Evolutionary conservation across 352 stramenopile species (phyloP), one percentile per base, ranked within the genome.

Genomic region (Phytophthora sp.): DNA sequence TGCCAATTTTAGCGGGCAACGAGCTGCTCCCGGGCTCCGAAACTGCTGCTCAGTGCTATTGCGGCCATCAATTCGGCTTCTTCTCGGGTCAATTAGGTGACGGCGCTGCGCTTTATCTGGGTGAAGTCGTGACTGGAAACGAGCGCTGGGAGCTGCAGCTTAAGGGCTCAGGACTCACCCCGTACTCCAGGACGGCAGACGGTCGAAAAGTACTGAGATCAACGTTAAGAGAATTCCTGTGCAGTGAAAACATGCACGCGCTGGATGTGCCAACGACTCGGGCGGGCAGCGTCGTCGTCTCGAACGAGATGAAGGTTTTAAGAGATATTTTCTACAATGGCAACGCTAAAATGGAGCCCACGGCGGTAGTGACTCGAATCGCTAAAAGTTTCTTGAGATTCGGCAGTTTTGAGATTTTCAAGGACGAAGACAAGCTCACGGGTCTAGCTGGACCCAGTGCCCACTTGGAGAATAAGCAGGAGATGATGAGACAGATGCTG

Each of bases 391-490:
- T 99, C 65, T 63, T 98, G 6, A 82, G 97, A 38, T 97, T 99
- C 63, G 97, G 97, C 21, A 97, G 94, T 66, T 96, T 99, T 47
- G 96, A 99, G 77, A 88, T 99, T 59, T 98, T 98, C 76, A 97
- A 96, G 58, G 63, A 77, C 9, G 75, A 73, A 36, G 89, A 97
- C 51, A 27, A 73, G 2, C 52, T 74, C 21, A 93, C 87, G 9
- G 88, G 81, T 0, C 74, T 87, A 20, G 55, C 66, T 4, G 91
- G 91, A 0, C 89, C 91, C 1, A 95, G 87, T 60, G 81, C 84
- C 0, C 51, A 81, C n/a, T 41, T 93, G 29, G 69, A 78, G 2
- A 73, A 89, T 53, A 94, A 95, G 53, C 39, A 73, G 21, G 74
- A 80, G 3, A 86, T 91, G 68, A 77, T 94, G 77, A 69, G 52